Evolutionary conservation across 352 stramenopile species (phyloP), one percentile per base, ranked within the genome.

Genomic region (Phytophthora meadii): DNA sequence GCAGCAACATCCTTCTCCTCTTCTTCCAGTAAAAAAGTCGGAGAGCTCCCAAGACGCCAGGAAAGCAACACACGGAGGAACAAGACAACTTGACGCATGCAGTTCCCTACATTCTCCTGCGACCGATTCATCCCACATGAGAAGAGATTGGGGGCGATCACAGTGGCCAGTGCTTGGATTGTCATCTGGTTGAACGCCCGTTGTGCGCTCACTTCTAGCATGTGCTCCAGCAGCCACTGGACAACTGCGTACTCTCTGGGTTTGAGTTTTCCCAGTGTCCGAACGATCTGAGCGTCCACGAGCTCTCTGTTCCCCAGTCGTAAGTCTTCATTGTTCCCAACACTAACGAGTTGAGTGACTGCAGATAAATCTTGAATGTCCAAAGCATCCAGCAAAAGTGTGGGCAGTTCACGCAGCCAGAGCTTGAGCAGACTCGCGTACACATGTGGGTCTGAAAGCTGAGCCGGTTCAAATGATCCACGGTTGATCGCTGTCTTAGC

Each of bases 191-290:
- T 91, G 14, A 36, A 47, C 11, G 36, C 17, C 27, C 60, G 66
- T 45, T 82, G 51, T 0, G 59, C 37, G 5, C 74, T 64, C 44
- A 91, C 76, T 44, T 91, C 80, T 8, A 87, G 55, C 74, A 82
- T 78, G 67, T 91, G 82, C 56, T 89, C 80, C 3, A 88, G 68
- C n/a, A 91, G 70, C 82, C 82, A 89, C 9, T 87, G 70, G 9
- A 91, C 57, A 9, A 91, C 72, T 1, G 59, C 65, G 19, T 69
- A 61, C 42, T 87, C 72, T 14, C 67, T 56, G 0, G n/a, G 1
- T 0, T 66, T 55, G 3, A 89, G 49, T 34, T 79, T 76, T 19
- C 15, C 40, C 24, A 84, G 52, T 27, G 69, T 46, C n/a, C 10
- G 39, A 1, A 24, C 40, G 46, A 75, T 47, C 44, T 76, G 48